These are phyloP conservation scores for Kwoniella mangroviensis DNA, from an alignment of 768 basidiomycete species.

Conservation along the genomic window DNA sequence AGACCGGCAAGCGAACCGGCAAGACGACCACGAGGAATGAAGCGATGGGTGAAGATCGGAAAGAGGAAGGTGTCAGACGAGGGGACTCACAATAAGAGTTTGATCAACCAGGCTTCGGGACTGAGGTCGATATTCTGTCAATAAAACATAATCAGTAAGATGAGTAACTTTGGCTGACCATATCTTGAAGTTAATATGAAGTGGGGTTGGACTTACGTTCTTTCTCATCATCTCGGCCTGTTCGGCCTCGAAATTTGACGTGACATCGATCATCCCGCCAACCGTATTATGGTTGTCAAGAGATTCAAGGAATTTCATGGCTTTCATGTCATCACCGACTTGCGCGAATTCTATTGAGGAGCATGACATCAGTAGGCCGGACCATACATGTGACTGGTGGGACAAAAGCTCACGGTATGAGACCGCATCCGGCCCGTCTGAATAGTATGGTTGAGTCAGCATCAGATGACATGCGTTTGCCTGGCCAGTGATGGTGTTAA, in stretches of 20 bases:
- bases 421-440: slow-evolving; percentile 53
- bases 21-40: slow-evolving; percentile 21
- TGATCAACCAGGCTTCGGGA: slow-evolving; percentile 57
- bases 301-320: slow-evolving; percentile 56
- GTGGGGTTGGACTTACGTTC: slow-evolving; percentile 32
- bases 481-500: slow-evolving; percentile 2
- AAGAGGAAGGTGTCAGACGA: too few species aligned
- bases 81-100: background rate
- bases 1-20: slow-evolving; percentile 24
- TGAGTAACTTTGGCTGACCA: background rate
- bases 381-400: background rate
- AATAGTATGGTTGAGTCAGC: too few species aligned
- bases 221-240: slow-evolving; percentile 55
- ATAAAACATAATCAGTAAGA: background rate
- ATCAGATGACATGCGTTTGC: too few species aligned
- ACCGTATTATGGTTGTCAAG: slow-evolving; percentile 58
- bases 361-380: background rate
- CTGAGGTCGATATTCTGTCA: slow-evolving; percentile 47
- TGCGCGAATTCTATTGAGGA: slow-evolving; percentile 47
- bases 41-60: background rate
- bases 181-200: too few species aligned
- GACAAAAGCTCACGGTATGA: slow-evolving; percentile 48
- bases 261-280: slow-evolving; percentile 58
- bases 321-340: slow-evolving; percentile 58
- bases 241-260: slow-evolving; percentile 52